Evolutionary conservation across 1,284 basidiomycete species (phyloP), one percentile per base, ranked within the genome.

Genomic region (Sporisorium sorghi): DNA sequence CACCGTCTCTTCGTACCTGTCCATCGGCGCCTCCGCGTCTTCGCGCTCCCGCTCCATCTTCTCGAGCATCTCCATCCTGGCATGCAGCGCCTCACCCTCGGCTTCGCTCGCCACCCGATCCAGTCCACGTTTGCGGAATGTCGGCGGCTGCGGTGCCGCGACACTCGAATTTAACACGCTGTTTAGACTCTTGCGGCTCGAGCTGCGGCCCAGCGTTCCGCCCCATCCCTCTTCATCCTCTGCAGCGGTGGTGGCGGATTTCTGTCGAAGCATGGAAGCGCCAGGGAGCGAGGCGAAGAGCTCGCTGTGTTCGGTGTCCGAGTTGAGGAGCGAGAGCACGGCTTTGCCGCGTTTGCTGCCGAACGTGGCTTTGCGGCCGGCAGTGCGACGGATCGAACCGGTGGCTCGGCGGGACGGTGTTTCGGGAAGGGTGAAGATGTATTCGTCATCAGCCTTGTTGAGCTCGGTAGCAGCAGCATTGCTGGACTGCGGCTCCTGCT

Each of bases 141-240:
- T 40, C 37, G 37, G 4, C n/a, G 5, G 37, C 37, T 5, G n/a
- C n/a, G 4, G 37, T 26, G 28, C 15, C 17, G 47, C 33, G 11
- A 5, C 12, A 23, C 24, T 23, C 44, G 23, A 7, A 19, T 59
- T 57, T 37, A 63, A 69, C n/a, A 63, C 60, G 12, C 53, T 44
- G 5, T 26, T 51, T 14, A 70, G 39, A 24, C 66, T 50, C 48
- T 64, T 65, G 11, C 75, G 55, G 40, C 35, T 58, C 6, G 44
- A 58, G 19, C 47, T 65, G n/a, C 76, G 53, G 17, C 68, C 60
- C 0, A 78, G 43, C 4, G 73, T 76, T n/a, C 69, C 68, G 26
- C 73, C 73, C 76, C 73, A 78, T 3, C 69, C 72, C 30, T 72
- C 64, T 43, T 76, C 65, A 40, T 76, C 69, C 21, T 57, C 63